A percentile compares a stretch with the other conserved stretches of the same genome.
Evolutionary conservation across 257 asterid species (phyloP).

Genomic region (Solanum appendiculatum): DNA sequence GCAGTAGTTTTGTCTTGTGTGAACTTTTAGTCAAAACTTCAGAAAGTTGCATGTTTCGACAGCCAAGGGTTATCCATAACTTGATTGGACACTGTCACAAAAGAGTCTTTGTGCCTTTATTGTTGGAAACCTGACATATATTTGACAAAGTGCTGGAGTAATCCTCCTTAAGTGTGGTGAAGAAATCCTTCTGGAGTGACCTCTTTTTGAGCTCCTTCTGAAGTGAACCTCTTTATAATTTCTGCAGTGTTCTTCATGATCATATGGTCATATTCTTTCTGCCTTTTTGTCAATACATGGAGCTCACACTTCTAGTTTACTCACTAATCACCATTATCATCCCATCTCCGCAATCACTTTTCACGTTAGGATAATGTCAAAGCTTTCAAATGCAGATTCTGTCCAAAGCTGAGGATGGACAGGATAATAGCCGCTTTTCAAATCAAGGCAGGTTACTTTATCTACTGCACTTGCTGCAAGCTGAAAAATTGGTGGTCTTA

Average conservation of each 20-base stretch:
- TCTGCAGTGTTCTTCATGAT: background rate
- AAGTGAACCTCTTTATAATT: background rate
- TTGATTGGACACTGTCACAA: background rate
- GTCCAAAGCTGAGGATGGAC: background rate
- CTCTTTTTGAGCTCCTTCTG: no score
- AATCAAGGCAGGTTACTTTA: background rate
- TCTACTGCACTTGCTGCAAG: background rate
- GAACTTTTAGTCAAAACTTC: background rate
- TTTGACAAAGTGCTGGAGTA: background rate
- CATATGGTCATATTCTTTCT: background rate
- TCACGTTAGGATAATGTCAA: background rate
- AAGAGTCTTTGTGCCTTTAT: background rate
- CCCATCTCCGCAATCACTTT: background rate
- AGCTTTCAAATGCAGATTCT: conserved; percentile 1
- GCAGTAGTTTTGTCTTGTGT: background rate
- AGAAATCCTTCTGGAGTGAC: background rate
- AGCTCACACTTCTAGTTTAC: background rate
- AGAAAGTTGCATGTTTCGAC: background rate
- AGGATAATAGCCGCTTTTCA: background rate
- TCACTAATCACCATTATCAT: background rate
- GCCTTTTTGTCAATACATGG: background rate
- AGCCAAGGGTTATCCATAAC: background rate
- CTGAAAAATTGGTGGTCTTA: background rate
- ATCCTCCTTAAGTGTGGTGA: background rate
- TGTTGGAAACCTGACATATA: background rate